Conservation (phyloP, 139 green algal species). For the Eudorina sp. region DNA sequence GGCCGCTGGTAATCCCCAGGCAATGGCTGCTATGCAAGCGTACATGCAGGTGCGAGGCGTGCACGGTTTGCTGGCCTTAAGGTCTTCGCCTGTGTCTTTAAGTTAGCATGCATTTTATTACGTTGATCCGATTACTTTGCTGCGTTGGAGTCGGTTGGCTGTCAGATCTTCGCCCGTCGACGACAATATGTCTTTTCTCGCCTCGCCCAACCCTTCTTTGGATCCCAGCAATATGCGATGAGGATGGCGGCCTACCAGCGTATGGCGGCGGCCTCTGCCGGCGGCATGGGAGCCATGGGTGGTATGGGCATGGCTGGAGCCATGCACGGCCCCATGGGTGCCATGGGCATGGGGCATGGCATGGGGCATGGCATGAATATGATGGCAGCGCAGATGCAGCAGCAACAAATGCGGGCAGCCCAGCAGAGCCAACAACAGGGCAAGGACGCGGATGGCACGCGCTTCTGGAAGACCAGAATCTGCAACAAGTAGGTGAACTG, state of each 20-base stretch:
- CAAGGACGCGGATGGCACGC: background rate
- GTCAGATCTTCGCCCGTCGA: too few relatives aligned
- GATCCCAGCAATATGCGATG: slow-evolving; percentile 61
- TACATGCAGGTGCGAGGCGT: slow-evolving; percentile 38
- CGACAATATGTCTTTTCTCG: too few relatives aligned
- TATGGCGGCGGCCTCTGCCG: slow-evolving; percentile 10
- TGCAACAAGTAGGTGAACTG: slow-evolving; percentile 66
- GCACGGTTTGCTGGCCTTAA: background rate
- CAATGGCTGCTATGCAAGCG: slow-evolving; percentile 27
- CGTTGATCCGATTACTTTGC: too few relatives aligned
- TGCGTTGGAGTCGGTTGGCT: too few relatives aligned
- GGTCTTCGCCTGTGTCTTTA: too few relatives aligned
- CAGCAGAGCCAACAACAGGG: background rate
- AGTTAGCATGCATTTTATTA: too few relatives aligned
- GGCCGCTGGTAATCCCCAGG: slow-evolving; percentile 7
- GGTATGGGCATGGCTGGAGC: slow-evolving; percentile 32
- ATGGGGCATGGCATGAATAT: slow-evolving; percentile 1
- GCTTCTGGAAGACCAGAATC: slow-evolving; percentile 65
- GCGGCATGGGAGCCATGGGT: slow-evolving; percentile 30
- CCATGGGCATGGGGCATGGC: slow-evolving; percentile 26
- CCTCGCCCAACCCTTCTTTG: too few relatives aligned
- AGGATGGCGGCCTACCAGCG: slow-evolving; percentile 56
- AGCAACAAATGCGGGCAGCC: background rate
- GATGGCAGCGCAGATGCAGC: background rate
- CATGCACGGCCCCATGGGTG: slow-evolving; percentile 34